Conservation (phyloP, 352 stramenopile species). For the Globisporangium splendens region DNA sequence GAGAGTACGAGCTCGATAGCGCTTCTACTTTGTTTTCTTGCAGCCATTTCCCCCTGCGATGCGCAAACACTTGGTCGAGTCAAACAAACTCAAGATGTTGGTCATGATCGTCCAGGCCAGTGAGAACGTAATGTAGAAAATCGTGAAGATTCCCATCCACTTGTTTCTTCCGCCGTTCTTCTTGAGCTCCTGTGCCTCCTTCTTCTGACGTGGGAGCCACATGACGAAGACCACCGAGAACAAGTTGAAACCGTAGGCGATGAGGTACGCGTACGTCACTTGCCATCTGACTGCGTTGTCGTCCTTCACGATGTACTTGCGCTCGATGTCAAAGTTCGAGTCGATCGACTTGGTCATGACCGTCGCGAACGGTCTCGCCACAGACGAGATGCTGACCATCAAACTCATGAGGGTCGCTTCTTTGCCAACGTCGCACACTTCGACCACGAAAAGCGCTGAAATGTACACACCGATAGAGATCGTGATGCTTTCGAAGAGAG, state of each 20-base stretch:
- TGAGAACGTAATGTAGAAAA: conserved; percentile 36
- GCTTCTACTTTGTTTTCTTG: neutral
- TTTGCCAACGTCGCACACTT: conserved; percentile 41
- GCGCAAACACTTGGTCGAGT: conserved; percentile 45
- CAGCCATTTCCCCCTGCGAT: conserved; percentile 47
- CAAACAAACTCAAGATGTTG: conserved; percentile 49
- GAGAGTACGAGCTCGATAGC: no score
- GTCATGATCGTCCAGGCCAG: conserved; percentile 59
- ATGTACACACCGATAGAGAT: conserved; percentile 47
- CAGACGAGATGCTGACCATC: conserved; percentile 32
- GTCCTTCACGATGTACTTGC: conserved; percentile 39
- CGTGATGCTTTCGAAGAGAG: conserved; percentile 46
- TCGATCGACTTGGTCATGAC: conserved; percentile 59
- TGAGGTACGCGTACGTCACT: conserved; percentile 50
- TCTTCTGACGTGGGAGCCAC: conserved; percentile 49
- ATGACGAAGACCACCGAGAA: conserved; percentile 40
- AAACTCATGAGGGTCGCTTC: conserved; percentile 50
- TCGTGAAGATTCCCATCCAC: conserved; percentile 28
- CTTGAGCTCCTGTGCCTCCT: conserved; percentile 41
- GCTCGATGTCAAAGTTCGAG: conserved; percentile 48
- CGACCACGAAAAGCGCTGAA: conserved; percentile 43
- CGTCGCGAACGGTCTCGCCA: conserved; percentile 44
- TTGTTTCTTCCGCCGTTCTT: conserved; percentile 34
- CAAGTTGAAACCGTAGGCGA: conserved; percentile 57
- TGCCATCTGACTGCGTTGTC: conserved; percentile 36